These are phyloP conservation scores for Scedosporium boydii DNA, from an alignment of 2,329 filamentous ascomycete genomes.

Conservation along the genomic window DNA sequence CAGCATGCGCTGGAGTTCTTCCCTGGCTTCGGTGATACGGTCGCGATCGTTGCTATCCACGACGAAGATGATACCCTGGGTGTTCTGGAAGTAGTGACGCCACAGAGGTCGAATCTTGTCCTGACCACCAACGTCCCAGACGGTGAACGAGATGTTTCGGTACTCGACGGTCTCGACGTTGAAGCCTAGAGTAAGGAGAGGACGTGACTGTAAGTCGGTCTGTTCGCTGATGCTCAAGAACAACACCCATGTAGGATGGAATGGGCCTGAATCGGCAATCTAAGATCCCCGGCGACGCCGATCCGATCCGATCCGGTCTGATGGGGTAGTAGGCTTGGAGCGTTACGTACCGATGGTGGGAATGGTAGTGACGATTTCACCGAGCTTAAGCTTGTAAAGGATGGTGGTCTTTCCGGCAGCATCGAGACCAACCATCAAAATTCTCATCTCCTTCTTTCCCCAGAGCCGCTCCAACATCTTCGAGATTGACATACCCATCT, in stretches of 20 bases:
- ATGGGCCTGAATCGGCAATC: background rate
- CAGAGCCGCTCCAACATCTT: slow-evolving; percentile 94
- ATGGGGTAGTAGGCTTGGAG: background rate
- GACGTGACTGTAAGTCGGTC: background rate
- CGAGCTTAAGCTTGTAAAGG: slow-evolving; percentile 99
- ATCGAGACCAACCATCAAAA: slow-evolving; percentile 99
- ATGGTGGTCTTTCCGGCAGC: slow-evolving; percentile 99
- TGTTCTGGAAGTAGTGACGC: slow-evolving; percentile 99
- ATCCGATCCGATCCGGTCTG: background rate
- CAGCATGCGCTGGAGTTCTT: slow-evolving; percentile 96
- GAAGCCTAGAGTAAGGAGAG: slow-evolving; percentile 55
- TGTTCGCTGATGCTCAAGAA: background rate
- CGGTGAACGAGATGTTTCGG: slow-evolving; percentile 99
- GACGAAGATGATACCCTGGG: slow-evolving; percentile 99
- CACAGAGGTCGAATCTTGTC: slow-evolving; percentile 99
- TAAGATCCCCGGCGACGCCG: too few species aligned
- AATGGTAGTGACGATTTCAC: slow-evolving; percentile 98
- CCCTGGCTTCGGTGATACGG: slow-evolving; percentile 91
- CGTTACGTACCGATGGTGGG: slow-evolving; percentile 77
- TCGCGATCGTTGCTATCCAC: slow-evolving; percentile 98
- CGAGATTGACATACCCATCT: slow-evolving; percentile 95
- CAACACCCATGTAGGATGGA: too few species aligned
- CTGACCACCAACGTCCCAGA: slow-evolving; percentile 99
- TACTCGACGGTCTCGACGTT: slow-evolving; percentile 99
- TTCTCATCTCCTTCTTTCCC: slow-evolving; percentile 99